Evolutionary conservation across 2,329 filamentous ascomycete species (phyloP).

Genomic region (Chlorencoelia australis): DNA sequence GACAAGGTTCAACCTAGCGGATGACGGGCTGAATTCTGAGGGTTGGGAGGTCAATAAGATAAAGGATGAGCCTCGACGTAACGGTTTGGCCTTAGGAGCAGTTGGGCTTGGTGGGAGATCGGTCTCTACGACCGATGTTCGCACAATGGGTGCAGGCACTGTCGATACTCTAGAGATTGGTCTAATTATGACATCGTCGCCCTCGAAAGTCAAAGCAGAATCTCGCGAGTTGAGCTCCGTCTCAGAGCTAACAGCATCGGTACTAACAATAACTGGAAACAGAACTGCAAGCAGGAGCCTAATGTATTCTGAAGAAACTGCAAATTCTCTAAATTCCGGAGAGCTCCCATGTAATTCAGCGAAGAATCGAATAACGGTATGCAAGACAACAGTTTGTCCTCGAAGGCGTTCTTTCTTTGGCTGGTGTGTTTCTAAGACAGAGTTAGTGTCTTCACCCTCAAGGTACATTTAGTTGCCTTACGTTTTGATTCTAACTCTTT

Average conservation of each 20-base stretch:
- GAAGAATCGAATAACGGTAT: slow-evolving; percentile 70
- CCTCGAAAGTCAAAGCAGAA: slow-evolving; percentile 73
- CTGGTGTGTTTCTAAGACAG: slow-evolving; percentile 28
- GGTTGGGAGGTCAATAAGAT: slow-evolving; percentile 71
- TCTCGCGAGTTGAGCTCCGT: slow-evolving; percentile 80
- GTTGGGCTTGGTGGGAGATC: slow-evolving; percentile 35
- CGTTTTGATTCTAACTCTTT: slow-evolving; percentile 46
- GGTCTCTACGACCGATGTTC: slow-evolving; percentile 53
- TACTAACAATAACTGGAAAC: slow-evolving; percentile 81
- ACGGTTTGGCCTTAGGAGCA: slow-evolving; percentile 43
- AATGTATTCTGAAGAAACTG: slow-evolving; percentile 68
- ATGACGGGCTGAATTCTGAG: slow-evolving; percentile 44
- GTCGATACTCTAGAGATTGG: slow-evolving; percentile 41
- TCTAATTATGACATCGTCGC: slow-evolving; percentile 73
- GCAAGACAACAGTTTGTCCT: slow-evolving; percentile 56
- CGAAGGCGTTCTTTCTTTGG: slow-evolving; percentile 39
- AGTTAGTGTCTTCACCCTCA: slow-evolving; percentile 3
- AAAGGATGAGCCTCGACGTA: slow-evolving; percentile 82
- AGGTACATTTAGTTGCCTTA: slow-evolving; percentile 28
- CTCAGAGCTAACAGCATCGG: slow-evolving; percentile 72
- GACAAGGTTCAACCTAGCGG: slow-evolving; percentile 52
- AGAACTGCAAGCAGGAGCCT: slow-evolving; percentile 69
- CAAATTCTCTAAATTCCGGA: slow-evolving; percentile 70
- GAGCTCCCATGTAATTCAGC: slow-evolving; percentile 71
- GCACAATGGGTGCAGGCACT: slow-evolving; percentile 57